phyloP scores from a whole-genome alignment of 345 rosid species.

The Brassica rapa region DNA sequence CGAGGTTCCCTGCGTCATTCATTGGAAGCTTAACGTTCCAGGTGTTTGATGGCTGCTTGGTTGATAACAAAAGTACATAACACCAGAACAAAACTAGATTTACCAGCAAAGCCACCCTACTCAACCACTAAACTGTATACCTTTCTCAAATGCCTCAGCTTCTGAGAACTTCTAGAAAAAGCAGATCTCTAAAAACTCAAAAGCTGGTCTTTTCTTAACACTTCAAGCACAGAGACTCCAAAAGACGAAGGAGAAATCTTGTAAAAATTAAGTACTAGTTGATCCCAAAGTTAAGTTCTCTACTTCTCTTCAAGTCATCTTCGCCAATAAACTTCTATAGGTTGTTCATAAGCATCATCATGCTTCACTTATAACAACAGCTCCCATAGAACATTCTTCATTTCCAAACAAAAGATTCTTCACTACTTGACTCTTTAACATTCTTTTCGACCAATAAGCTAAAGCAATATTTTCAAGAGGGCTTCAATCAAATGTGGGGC shows the following conservation, averaged over 20 bases:
- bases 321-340: no score
- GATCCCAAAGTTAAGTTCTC: conserved; percentile 57
- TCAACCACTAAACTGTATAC: conserved; percentile 37
- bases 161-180: conserved; percentile 45
- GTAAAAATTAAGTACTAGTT: conserved; percentile 68
- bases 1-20: conserved; percentile 71
- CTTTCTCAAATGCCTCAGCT: no score
- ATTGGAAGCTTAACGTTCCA: conserved; percentile 29
- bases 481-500: conserved; percentile 86
- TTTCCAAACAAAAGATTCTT: conserved; percentile 43
- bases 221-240: conserved; percentile 73
- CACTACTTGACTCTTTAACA: conserved; percentile 33
- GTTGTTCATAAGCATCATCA: no score
- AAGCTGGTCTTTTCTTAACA: conserved; percentile 67
- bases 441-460: no score
- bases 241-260: conserved; percentile 76
- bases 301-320: no score
- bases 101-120: conserved; percentile 38
- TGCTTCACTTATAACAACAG: conserved; percentile 49
- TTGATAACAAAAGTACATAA: conserved; percentile 27
- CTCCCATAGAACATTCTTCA: conserved; percentile 31
- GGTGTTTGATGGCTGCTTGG: conserved; percentile 1
- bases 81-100: not conserved
- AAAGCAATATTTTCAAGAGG: conserved; percentile 59
- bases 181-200: conserved; percentile 48